A percentile compares a stretch with the other conserved stretches of the same genome.
These are phyloP conservation scores for Colletotrichum simmondsii DNA, from an alignment of 2,329 filamentous ascomycete species.

Conservation along the genomic window DNA sequence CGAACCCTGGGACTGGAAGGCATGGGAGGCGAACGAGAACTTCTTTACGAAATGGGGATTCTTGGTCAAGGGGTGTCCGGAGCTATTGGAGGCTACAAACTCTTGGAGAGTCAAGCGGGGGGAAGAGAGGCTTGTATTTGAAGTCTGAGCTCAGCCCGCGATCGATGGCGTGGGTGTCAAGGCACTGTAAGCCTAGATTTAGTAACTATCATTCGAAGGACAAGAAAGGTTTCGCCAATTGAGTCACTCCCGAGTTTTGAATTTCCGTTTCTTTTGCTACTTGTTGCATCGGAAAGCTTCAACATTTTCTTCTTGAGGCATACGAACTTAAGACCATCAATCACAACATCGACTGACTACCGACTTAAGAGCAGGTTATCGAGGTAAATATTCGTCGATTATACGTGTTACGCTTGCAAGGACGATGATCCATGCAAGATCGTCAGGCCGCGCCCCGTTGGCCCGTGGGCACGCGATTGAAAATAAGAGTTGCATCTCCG, in stretches of 20 bases:
- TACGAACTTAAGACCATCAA: too few species aligned
- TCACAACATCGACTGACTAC: too few species aligned
- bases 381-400: background rate
- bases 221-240: too few species aligned
- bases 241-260: too few species aligned
- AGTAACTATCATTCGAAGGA: too few species aligned
- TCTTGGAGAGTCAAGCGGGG: slow-evolving; percentile 41
- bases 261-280: too few species aligned
- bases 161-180: too few species aligned
- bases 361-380: too few species aligned
- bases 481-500: background rate
- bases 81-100: slow-evolving; percentile 50
- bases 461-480: background rate
- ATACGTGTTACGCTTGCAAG: background rate
- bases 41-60: slow-evolving; percentile 58
- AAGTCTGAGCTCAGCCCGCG: slow-evolving; percentile 26
- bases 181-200: too few species aligned
- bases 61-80: slow-evolving; percentile 48
- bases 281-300: too few species aligned
- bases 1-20: slow-evolving; percentile 52
- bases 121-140: background rate
- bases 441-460: background rate
- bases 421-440: too few species aligned
- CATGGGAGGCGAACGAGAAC: slow-evolving; percentile 57
- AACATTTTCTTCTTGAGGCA: too few species aligned